These are phyloP conservation scores for Fusarium chlamydosporum DNA, from an alignment of 2,329 filamentous ascomycete species.

Conservation along the genomic window DNA sequence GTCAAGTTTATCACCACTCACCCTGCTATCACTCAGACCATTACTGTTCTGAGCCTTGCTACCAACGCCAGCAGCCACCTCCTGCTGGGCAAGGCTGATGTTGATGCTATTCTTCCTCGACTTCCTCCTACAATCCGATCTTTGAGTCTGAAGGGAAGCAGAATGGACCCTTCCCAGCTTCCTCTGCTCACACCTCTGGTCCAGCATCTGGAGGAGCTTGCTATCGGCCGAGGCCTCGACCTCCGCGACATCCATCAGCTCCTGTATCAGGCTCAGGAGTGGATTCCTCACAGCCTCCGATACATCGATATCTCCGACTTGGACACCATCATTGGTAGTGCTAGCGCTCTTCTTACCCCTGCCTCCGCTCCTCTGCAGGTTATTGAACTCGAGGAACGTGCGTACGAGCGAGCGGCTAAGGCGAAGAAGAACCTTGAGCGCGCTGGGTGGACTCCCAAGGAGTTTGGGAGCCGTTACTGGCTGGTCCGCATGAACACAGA, in stretches of 20 bases:
- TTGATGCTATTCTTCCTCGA: constrained; percentile 74
- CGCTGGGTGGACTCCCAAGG: constrained; percentile 78
- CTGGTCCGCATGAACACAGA: constrained; percentile 70
- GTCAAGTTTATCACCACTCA: constrained; percentile 80
- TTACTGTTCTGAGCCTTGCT: constrained; percentile 81
- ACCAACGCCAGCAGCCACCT: constrained; percentile 80
- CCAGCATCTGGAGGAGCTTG: constrained; percentile 80
- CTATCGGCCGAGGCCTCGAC: constrained; percentile 76
- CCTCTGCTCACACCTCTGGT: constrained; percentile 74
- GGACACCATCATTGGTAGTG: constrained; percentile 69
- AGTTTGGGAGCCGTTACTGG: constrained; percentile 76
- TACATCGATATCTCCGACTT: constrained; percentile 82
- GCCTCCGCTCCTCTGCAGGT: constrained; percentile 79
- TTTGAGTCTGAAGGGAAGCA: constrained; percentile 81
- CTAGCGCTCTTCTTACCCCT: constrained; percentile 71
- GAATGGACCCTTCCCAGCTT: constrained; percentile 76
- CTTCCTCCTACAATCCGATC: constrained; percentile 78
- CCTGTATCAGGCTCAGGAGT: constrained; percentile 67
- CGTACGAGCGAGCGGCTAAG: constrained; percentile 75
- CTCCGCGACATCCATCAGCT: constrained; percentile 75
- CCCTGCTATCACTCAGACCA: constrained; percentile 72
- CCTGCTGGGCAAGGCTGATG: constrained; percentile 75
- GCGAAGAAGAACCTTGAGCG: constrained; percentile 71
- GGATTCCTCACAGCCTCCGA: constrained; percentile 71
- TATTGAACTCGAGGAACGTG: constrained; percentile 79